Base-by-base conservation (phyloP, 768 basidiomycete genomes). In the Hericium erinaceus region DNA sequence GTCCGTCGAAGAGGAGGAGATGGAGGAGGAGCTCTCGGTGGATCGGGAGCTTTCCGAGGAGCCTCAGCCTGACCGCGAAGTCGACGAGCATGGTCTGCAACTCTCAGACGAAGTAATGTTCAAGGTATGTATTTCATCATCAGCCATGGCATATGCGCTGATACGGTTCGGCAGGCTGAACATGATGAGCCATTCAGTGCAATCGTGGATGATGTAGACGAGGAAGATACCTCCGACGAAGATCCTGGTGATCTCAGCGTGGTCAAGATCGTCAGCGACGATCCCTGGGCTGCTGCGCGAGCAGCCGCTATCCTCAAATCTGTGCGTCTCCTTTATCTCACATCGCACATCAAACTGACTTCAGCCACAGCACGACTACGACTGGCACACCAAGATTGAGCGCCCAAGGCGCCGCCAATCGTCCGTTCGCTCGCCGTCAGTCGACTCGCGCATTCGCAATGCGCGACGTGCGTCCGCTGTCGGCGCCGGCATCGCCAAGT, bases 241-340 rank as follows among this genome's bases (percentile, higher is more conserved):
- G 80, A 81, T 53, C 69, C 73, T 13, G 80, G 80, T n/a, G 73
- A 81, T 53, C 69, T 74, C 13, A 80, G 80, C n/a, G 73, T 95
- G 5, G 83, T 97, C 61, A 87, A 89, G 72, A 89, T 95, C 60
- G 85, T 85, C 2, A 92, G 89, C 58, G 80, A 82, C 20, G 89
- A 95, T 69, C 89, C 94, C 2, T 77, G 79, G 58, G 91, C 91
- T 16, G 94, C 94, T 49, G 94, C 93, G 2, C 75, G 90, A 51
- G 94, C 93, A n/a, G 93, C 91, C 38, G 94, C 94, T 0, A 94
- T 97, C 58, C 75, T 97, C 64, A 92, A 89, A 70, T 80, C 90
- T 77, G 92, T 91, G 52, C n/a, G 82, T 69, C 12, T 1, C 22
- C 6, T 18, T 2, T 2, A n/a, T 15, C 26, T 22, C 18, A 2